Conservation (phyloP, 208 protist genomes). For the Trypanosoma congolense region DNA sequence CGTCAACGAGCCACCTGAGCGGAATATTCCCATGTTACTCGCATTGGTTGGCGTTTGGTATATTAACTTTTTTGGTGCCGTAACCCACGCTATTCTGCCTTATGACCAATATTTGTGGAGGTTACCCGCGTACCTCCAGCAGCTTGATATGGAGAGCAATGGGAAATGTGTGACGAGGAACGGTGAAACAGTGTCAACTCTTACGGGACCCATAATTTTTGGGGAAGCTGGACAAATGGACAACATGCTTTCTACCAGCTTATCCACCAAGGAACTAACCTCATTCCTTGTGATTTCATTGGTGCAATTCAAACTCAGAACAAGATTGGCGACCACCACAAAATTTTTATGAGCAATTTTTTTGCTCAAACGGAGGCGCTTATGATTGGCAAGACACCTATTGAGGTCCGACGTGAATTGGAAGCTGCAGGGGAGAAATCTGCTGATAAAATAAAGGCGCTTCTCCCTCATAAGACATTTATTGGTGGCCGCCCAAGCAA, state of each 20-base stretch:
- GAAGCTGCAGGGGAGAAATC: conserved; percentile 36
- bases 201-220: conserved; percentile 95
- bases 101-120: conserved; percentile 97
- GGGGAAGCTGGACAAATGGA: conserved; percentile 92
- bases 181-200: conserved; percentile 41
- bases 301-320: conserved; percentile 90
- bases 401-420: conserved; percentile 82
- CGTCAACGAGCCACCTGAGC: conserved; percentile 40
- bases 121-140: conserved; percentile 97
- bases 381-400: conserved; percentile 92
- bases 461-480: conserved; percentile 87
- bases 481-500: conserved; percentile 94
- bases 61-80: conserved; percentile 94
- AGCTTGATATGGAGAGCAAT: conserved; percentile 97
- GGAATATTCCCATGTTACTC: conserved; percentile 93
- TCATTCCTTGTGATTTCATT: conserved; percentile 97
- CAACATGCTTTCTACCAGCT: conserved; percentile 97
- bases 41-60: conserved; percentile 95
- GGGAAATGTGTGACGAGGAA: conserved; percentile 90
- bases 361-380: conserved; percentile 97
- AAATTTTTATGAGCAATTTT: conserved; percentile 95
- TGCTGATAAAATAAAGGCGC: conserved; percentile 46
- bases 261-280: conserved; percentile 95
- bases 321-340: conserved; percentile 91
- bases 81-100: conserved; percentile 95